A percentile compares a stretch with the other conserved stretches of the same genome.
phyloP scores from a whole-genome alignment of 345 rosid genomes.

The Pistacia integerrima region DNA sequence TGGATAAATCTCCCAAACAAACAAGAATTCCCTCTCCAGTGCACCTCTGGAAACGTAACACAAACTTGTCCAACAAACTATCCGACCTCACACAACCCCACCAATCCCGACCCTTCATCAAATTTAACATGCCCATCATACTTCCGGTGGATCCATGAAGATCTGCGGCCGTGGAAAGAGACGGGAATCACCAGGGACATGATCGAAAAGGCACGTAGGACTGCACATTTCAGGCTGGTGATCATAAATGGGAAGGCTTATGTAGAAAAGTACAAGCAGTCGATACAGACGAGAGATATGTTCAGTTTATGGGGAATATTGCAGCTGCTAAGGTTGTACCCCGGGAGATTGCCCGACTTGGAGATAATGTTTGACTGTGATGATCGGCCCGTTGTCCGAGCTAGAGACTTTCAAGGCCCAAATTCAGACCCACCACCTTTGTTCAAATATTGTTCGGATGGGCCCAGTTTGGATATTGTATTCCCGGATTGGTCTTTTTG shows the following conservation, averaged over 20 bases:
- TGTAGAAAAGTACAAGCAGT: slow-evolving; percentile 50
- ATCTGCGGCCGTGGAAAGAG: slow-evolving; percentile 65
- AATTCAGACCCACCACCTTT: slow-evolving; percentile 53
- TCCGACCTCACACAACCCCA: slow-evolving; percentile 32
- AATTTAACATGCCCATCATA: slow-evolving; percentile 52
- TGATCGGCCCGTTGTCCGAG: slow-evolving; percentile 51
- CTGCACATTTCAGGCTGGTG: slow-evolving; percentile 62
- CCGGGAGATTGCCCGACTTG: slow-evolving; percentile 65
- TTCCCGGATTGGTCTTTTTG: slow-evolving; percentile 90
- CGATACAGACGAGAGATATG: slow-evolving; percentile 51
- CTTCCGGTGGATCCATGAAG: slow-evolving; percentile 84
- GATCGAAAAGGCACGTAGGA: slow-evolving; percentile 47
- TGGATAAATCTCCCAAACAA: neutral
- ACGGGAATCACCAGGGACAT: slow-evolving; percentile 61
- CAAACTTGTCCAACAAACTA: slow-evolving; percentile 38
- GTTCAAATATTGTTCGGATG: slow-evolving; percentile 63
- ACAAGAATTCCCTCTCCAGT: slow-evolving; percentile 12
- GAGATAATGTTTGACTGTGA: slow-evolving; percentile 72
- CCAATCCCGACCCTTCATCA: slow-evolving; percentile 19
- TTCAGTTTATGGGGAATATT: slow-evolving; percentile 73
- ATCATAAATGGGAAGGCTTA: slow-evolving; percentile 61
- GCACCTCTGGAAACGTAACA: neutral
- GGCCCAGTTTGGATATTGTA: slow-evolving; percentile 54
- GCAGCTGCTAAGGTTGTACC: slow-evolving; percentile 73
- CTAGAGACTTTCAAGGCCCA: slow-evolving; percentile 36